A percentile compares a stretch with the other conserved stretches of the same genome.
phyloP scores from a whole-genome alignment of 2,329 filamentous ascomycete species.

The Aquanectria penicillioides region DNA sequence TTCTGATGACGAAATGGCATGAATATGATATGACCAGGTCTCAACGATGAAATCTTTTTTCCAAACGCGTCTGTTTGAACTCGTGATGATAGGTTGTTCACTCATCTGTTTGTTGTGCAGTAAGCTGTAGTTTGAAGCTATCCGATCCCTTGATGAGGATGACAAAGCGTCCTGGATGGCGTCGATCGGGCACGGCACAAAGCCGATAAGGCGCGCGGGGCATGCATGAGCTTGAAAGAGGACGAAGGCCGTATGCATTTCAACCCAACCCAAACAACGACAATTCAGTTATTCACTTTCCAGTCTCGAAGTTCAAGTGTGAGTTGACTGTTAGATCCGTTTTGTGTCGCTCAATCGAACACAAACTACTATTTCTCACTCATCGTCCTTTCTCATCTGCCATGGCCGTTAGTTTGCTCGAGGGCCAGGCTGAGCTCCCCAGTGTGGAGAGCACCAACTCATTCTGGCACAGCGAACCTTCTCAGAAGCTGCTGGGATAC shows the following conservation, averaged over 20 bases:
- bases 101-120: too few relatives aligned
- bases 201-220: constrained; percentile 16
- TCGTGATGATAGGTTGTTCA: too few relatives aligned
- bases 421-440: constrained; percentile 65
- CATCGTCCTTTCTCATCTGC: not conserved
- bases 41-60: constrained; percentile 20
- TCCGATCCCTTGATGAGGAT: too few relatives aligned
- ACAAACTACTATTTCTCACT: too few relatives aligned
- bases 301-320: too few relatives aligned
- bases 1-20: constrained; percentile 46
- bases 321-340: too few relatives aligned
- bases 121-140: too few relatives aligned
- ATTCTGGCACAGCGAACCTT: constrained; percentile 80
- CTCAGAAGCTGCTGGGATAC: constrained; percentile 71
- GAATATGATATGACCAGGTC: constrained; percentile 48
- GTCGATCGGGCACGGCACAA: not conserved
- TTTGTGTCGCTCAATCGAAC: too few relatives aligned
- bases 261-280: too few relatives aligned
- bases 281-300: too few relatives aligned
- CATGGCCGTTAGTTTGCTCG: constrained; percentile 46
- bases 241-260: not conserved
- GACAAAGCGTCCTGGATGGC: constrained; percentile 14
- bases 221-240: not conserved
- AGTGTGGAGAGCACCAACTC: constrained; percentile 69
- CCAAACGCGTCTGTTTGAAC: too few relatives aligned